Base-by-base conservation (phyloP, 179 eudicot genomes). In the Silene noctiflora region DNA sequence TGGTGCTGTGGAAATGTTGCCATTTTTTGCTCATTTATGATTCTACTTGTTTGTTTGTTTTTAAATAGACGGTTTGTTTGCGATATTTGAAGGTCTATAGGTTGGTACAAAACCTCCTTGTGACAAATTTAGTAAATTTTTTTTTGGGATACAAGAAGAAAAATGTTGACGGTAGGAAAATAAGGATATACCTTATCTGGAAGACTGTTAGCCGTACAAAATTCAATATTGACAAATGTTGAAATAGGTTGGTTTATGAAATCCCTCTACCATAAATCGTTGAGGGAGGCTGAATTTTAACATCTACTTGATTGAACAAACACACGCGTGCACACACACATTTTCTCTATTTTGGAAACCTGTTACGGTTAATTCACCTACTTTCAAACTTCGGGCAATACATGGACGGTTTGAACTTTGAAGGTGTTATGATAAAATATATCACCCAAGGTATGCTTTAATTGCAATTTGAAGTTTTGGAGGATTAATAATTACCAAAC, bases 381-480 rank as follows among this genome's bases (percentile, higher is more conserved):
- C 33, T 65, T 76, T 48, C 19, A 33, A 76, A 31, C 31, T 56
- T 35, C 3, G 22, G 73, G 65, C 51, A 51, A 9, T 44, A n/a
- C 27, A 16, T 24, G 0, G 39, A 24, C 29, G 33, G 35, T 25
- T 24, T 25, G 67, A 24, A 33, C 51, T 44, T 44, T 9, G 51
- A 44, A 44, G 13, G 24, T 42, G 56, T n/a, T 72, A 6, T 60
- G 4, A 6, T 60, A 60, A 6, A 6, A 8, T 60, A 25, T 63
- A 25, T 20, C n/a, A 44, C 2, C 60, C 17, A 39, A 69, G 25
- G 25, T 66, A 20, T 67, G 16, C 73, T 35, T 53, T 33, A 11
- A 10, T 31, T 29, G 27, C 63, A 20, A 25, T 42, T 42, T 16
- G 11, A 60, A 44, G 25, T 46, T 60, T 67, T 11, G 33, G 16